A percentile compares a stretch with the other conserved stretches of the same genome.
Evolutionary conservation across 2,329 filamentous ascomycete species (phyloP).

Genomic region (Aspergillus pseudotamarii): DNA sequence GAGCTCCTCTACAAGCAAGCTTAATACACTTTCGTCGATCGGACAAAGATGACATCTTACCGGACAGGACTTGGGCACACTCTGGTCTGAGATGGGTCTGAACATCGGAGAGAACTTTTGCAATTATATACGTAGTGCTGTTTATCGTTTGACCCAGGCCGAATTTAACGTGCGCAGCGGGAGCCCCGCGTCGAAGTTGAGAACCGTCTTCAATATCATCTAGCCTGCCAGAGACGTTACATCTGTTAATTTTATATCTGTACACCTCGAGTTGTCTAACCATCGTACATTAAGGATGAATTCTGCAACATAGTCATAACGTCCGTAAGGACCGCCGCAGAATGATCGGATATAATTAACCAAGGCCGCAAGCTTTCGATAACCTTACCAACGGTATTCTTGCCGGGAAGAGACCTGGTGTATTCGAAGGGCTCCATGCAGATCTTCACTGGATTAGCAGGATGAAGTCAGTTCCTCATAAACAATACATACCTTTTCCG

Average conservation of each 20-base stretch:
- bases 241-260: too few species aligned
- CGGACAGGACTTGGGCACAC: neutral
- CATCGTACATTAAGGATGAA: conserved; percentile 7
- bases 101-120: conserved; percentile 29
- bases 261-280: rapidly evolving
- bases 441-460: neutral
- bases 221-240: conserved; percentile 23
- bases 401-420: conserved; percentile 11
- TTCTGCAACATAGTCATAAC: conserved; percentile 9
- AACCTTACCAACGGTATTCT: conserved; percentile 11
- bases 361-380: conserved; percentile 6
- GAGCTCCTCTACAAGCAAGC: conserved; percentile 1
- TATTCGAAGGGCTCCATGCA: conserved; percentile 11
- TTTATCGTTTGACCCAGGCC: conserved; percentile 51
- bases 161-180: conserved; percentile 48
- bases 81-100: neutral
- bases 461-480: too few species aligned
- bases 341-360: conserved; percentile 4
- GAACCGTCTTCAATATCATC: conserved; percentile 53
- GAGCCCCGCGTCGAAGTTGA: conserved; percentile 44
- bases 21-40: neutral
- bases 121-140: conserved; percentile 47
- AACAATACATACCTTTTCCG: neutral
- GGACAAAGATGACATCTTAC: neutral
- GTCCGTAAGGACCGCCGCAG: neutral